Conservation (phyloP, 108 stramenopile genomes). For the Halocafeteria seosinensis region DNA sequence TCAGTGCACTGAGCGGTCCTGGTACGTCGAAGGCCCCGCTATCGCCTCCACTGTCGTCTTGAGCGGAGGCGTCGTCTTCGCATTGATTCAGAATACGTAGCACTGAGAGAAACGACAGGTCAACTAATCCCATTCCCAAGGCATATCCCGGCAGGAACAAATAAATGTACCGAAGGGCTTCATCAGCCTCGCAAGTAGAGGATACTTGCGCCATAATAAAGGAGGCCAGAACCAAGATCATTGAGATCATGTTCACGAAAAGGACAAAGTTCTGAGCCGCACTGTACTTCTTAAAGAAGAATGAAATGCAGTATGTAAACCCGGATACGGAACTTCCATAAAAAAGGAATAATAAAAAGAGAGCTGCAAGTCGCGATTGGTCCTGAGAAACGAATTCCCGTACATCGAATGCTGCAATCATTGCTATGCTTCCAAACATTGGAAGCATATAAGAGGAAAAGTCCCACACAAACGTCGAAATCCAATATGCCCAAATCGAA, state of each 20-base stretch:
- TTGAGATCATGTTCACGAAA: background rate
- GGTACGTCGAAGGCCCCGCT: no score
- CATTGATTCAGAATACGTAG: background rate
- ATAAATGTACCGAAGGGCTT: conserved; percentile 1
- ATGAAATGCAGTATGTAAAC: conserved; percentile 4
- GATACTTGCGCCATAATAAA: conserved; percentile 1
- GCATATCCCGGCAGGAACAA: conserved; percentile 6
- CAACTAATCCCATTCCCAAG: conserved; percentile 6
- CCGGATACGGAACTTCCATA: conserved; percentile 11
- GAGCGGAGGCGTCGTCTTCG: background rate
- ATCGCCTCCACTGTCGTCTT: no score
- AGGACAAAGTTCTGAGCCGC: background rate
- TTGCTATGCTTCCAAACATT: conserved; percentile 2
- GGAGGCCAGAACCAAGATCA: conserved; percentile 6
- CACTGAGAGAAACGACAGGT: background rate
- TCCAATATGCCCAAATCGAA: conserved; percentile 30
- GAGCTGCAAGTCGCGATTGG: conserved; percentile 7
- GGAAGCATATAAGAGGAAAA: conserved; percentile 28
- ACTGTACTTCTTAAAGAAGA: background rate
- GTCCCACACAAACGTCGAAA: conserved; percentile 36
- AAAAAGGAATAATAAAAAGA: conserved; percentile 21
- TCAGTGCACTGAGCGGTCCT: background rate
- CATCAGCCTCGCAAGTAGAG: background rate
- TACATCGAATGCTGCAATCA: conserved; percentile 3
- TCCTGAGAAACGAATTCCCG: conserved; percentile 1